Evolutionary conservation across 352 stramenopile species (phyloP).

Genomic region (Halophytophthora batemanensis): DNA sequence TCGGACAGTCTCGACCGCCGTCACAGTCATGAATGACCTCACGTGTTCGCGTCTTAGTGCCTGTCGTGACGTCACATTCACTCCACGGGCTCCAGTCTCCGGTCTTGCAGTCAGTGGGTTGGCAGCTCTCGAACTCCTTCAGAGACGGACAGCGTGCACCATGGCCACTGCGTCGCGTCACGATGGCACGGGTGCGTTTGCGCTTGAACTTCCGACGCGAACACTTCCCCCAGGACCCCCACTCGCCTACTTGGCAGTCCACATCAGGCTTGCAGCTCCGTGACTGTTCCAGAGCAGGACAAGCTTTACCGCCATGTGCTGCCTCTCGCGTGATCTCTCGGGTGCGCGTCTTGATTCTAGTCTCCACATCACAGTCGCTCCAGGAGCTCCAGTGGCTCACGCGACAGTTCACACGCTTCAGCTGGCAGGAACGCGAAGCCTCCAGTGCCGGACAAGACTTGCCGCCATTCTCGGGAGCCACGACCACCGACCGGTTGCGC

Average conservation of each 20-base stretch:
- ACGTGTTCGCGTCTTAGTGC: constrained; percentile 37
- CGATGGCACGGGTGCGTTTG: constrained; percentile 35
- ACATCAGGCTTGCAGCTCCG: constrained; percentile 36
- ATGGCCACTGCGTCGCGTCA: constrained; percentile 23
- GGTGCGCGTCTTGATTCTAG: constrained; percentile 46
- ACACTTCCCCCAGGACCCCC: constrained; percentile 36
- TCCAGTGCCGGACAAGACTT: constrained; percentile 34
- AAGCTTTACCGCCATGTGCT: constrained; percentile 34
- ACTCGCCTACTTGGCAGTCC: constrained; percentile 63
- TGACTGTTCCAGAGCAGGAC: constrained; percentile 31
- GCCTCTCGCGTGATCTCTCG: constrained; percentile 33
- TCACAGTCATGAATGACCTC: constrained; percentile 22
- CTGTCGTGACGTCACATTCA: constrained; percentile 25
- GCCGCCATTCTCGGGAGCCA: constrained; percentile 25
- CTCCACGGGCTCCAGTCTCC: constrained; percentile 44
- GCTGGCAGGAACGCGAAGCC: constrained; percentile 29
- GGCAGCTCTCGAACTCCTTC: constrained; percentile 33
- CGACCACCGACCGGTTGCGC: constrained; percentile 31
- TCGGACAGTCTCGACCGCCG: constrained; percentile 40
- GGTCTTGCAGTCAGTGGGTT: constrained; percentile 44
- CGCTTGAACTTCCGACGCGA: constrained; percentile 28
- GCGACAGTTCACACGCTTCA: constrained; percentile 45
- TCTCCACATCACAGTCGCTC: constrained; percentile 34
- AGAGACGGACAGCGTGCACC: constrained; percentile 37
- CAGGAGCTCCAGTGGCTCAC: constrained; percentile 49